phyloP scores from a whole-genome alignment of 2,329 filamentous ascomycete species.

The Calonectria fujianensis region DNA sequence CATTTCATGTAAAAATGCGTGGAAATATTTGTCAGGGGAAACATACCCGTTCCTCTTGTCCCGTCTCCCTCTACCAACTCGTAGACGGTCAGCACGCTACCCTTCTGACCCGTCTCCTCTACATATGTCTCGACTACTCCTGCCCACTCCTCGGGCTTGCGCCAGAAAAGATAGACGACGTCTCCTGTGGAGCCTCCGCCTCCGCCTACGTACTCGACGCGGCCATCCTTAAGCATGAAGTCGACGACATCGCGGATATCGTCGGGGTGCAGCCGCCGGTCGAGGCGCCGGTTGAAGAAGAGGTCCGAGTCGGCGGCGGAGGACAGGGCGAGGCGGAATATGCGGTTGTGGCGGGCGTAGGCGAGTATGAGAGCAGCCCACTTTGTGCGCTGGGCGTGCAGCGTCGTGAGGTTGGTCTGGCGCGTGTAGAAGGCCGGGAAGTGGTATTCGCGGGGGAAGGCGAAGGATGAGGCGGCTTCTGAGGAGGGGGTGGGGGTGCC shows the following conservation, averaged over 20 bases:
- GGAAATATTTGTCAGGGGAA: neutral
- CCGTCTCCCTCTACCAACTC: constrained; percentile 93
- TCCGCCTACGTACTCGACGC: constrained; percentile 78
- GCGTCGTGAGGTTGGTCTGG: constrained; percentile 84
- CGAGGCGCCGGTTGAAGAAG: constrained; percentile 75
- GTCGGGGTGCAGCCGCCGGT: constrained; percentile 68
- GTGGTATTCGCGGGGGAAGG: constrained; percentile 79
- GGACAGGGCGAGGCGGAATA: constrained; percentile 83
- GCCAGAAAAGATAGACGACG: constrained; percentile 88
- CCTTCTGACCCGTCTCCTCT: constrained; percentile 91
- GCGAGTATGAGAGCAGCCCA: constrained; percentile 91
- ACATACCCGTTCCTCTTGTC: constrained; percentile 79
- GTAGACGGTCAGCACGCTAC: constrained; percentile 92
- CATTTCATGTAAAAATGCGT: neutral
- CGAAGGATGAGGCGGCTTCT: constrained; percentile 61
- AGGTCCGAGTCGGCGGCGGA: constrained; percentile 72
- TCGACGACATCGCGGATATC: constrained; percentile 76
- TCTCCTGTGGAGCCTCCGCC: constrained; percentile 59
- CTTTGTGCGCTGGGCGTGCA: constrained; percentile 84
- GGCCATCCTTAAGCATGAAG: constrained; percentile 75
- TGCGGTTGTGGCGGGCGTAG: constrained; percentile 86
- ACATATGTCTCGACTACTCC: constrained; percentile 85
- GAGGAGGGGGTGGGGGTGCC: constrained; percentile 39
- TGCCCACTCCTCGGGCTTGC: constrained; percentile 93
- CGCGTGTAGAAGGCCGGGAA: constrained; percentile 92